A percentile compares a stretch with the other conserved stretches of the same genome.
These are phyloP conservation scores for Suillus lakei DNA, from an alignment of 768 basidiomycete genomes.

Conservation along the genomic window DNA sequence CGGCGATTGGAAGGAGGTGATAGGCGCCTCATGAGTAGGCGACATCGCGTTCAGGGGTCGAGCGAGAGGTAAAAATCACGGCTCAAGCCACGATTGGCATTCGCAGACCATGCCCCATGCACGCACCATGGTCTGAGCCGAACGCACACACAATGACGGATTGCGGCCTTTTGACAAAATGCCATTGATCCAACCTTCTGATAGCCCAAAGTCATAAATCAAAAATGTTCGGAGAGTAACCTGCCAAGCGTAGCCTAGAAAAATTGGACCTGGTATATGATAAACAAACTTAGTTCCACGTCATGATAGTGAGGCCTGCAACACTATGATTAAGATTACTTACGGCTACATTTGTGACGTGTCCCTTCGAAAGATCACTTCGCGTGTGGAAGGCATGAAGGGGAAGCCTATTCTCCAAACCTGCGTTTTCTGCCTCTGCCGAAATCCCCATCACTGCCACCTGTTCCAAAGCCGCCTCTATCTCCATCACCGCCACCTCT, in stretches of 20 bases:
- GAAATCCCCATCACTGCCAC: neutral
- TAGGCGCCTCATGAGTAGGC: neutral
- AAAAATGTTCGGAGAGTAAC: neutral
- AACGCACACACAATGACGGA: neutral
- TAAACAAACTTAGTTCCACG: neutral
- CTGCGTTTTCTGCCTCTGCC: neutral
- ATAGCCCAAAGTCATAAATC: no score
- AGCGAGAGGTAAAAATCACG: neutral
- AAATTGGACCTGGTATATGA: neutral
- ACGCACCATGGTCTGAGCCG: neutral
- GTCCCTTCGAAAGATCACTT: neutral
- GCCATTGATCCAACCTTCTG: neutral
- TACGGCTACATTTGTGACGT: neutral
- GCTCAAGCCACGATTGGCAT: neutral
- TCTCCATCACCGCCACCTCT: constrained; percentile 44
- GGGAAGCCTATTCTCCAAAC: neutral
- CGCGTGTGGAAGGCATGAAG: no score
- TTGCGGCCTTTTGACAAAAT: neutral
- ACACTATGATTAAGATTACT: neutral
- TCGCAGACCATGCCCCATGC: neutral
- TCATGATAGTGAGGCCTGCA: neutral
- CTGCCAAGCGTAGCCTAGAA: neutral
- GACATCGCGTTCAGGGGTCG: neutral
- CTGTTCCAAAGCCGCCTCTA: neutral
- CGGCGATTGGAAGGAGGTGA: neutral